Evolutionary conservation across 2,329 filamentous ascomycete genomes (phyloP), one percentile per base, ranked within the genome.

Genomic region (Albifimbria verrucaria): DNA sequence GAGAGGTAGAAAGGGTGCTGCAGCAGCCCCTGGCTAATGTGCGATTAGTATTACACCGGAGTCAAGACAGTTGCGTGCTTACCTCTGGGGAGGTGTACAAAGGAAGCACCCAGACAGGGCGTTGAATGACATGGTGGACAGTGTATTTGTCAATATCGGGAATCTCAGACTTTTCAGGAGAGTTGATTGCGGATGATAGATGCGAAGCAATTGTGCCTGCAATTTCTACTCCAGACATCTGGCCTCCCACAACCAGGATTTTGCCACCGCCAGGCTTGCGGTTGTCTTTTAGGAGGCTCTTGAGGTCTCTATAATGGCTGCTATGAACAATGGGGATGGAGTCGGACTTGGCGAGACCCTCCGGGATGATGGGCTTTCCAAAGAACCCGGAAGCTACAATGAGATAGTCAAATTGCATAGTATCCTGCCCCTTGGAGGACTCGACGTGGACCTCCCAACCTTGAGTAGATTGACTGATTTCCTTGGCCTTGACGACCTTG

Each of bases 211-310:
- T 81, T 2, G 86, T 85, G 10, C 83, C 86, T 0, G 89, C 87
- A 48, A 87, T 87, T 72, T 95, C 90, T 5, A 89, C 82, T 1
- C 89, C 90, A 2, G 89, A 93, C 80, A 94, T 92, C 61, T 92
- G 89, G 0, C 89, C 90, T 1, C 90, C 90, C 1, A 92, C 82
- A 0, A 95, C 76, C 1, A 91, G 75, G 17, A 94, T 83, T 62
- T 86, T 89, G 18, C 82, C 80, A 1, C 76, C 75, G 1, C 63
- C 61, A 17, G 5, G 32, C 4, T 57, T 52, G 2, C 72, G 65
- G 0, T 68, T 60, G 11, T 69, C 64, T 0, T 69, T 71, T 1
- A 87, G 60, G 3, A 87, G 66, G 9, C 65, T 66, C 24, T 76
- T 61, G 2, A 88, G 67, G 51, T 80, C 75, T 3, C 86, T 77